Percentiles rank a stretch among this genome's conserved stretches.
Conservation (phyloP, 2,329 filamentous ascomycete genomes). For the Aspergillus niger region DNA sequence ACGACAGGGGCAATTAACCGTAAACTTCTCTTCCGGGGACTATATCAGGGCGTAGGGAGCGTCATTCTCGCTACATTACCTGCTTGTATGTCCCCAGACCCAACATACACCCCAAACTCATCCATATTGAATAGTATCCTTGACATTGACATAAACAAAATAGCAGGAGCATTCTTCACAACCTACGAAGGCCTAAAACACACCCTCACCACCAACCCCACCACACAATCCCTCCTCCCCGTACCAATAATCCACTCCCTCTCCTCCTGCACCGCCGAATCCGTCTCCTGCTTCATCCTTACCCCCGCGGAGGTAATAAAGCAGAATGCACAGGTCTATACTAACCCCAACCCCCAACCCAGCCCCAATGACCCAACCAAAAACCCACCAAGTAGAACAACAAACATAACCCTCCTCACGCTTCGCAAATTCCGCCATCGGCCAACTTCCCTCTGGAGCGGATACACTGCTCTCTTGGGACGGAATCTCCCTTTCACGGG, state of each 20-base stretch:
- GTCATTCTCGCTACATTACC: constrained; percentile 85
- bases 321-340: constrained; percentile 87
- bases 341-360: constrained; percentile 26
- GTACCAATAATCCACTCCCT: constrained; percentile 64
- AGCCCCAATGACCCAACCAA: neutral
- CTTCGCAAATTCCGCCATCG: constrained; percentile 58
- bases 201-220: constrained; percentile 52
- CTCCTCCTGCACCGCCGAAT: constrained; percentile 75
- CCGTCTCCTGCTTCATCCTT: constrained; percentile 81
- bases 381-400: neutral
- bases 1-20: constrained; percentile 57
- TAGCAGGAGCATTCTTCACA: constrained; percentile 84
- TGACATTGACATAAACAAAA: neutral
- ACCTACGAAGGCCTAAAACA: constrained; percentile 80
- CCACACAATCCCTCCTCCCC: constrained; percentile 61
- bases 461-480: constrained; percentile 79
- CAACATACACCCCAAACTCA: neutral
- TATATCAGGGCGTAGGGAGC: constrained; percentile 86
- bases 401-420: constrained; percentile 58
- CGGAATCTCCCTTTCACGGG: constrained; percentile 86
- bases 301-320: constrained; percentile 90
- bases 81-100: constrained; percentile 58
- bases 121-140: too few species aligned
- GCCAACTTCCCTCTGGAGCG: constrained; percentile 62
- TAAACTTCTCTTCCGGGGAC: constrained; percentile 64